A percentile compares a stretch with the other conserved stretches of the same genome.
Evolutionary conservation across 768 basidiomycete species (phyloP).

Genomic region (Ramaria rubella): DNA sequence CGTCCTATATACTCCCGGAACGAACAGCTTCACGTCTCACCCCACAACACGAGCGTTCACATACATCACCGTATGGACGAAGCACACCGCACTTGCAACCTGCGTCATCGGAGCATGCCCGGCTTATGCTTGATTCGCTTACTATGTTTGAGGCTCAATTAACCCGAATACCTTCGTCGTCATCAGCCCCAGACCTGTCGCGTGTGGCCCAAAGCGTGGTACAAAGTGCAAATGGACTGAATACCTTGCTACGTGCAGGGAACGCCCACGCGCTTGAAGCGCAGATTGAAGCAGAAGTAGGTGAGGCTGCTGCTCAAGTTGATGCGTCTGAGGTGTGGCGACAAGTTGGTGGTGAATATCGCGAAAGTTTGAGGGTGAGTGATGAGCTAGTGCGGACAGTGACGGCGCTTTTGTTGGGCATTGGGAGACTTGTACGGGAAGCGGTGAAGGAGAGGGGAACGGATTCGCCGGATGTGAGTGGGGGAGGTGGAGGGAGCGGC

Average conservation of each 20-base stretch:
- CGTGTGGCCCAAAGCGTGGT: constrained; percentile 59
- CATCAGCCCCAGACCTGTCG: constrained; percentile 45
- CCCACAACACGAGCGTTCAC: neutral
- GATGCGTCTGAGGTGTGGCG: constrained; percentile 58
- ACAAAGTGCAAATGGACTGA: constrained; percentile 58
- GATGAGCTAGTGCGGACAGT: constrained; percentile 74
- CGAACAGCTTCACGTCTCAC: neutral
- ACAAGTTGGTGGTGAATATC: constrained; percentile 60
- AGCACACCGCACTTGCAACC: constrained; percentile 11
- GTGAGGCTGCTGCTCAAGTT: constrained; percentile 33
- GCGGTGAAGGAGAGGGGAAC: constrained; percentile 32
- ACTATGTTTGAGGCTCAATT: constrained; percentile 64
- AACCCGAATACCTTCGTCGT: constrained; percentile 39
- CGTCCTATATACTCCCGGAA: constrained; percentile 30
- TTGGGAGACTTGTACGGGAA: constrained; percentile 65
- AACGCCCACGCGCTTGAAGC: constrained; percentile 58
- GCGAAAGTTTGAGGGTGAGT: constrained; percentile 63
- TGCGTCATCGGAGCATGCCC: constrained; percentile 47
- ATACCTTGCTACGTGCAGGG: constrained; percentile 49
- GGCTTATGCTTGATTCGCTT: constrained; percentile 65
- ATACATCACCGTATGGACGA: constrained; percentile 3
- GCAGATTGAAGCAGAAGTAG: constrained; percentile 72
- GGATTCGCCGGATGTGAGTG: constrained; percentile 28
- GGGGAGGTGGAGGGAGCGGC: constrained; percentile 30
- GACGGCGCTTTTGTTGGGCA: constrained; percentile 70